phyloP scores from a whole-genome alignment of 2,329 filamentous ascomycete species.

The Coniella lustricola region DNA sequence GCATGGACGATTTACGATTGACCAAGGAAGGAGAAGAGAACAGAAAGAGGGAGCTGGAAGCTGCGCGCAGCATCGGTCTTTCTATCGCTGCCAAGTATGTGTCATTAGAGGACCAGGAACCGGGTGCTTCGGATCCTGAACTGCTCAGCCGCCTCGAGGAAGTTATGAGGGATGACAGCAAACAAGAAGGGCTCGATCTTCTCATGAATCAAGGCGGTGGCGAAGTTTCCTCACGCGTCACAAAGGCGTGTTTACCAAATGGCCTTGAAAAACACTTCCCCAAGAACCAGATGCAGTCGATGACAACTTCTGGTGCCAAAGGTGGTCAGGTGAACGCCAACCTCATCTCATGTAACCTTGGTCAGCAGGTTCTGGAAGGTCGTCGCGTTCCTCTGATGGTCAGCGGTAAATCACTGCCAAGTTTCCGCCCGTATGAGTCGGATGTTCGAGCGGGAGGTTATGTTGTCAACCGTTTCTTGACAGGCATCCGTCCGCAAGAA shows the following conservation, averaged over 20 bases:
- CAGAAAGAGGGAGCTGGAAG: slow-evolving; percentile 61
- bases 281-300: slow-evolving; percentile 96
- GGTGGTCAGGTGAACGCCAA: slow-evolving; percentile 91
- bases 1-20: slow-evolving; percentile 89
- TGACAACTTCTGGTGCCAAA: slow-evolving; percentile 96
- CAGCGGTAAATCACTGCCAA: slow-evolving; percentile 91
- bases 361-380: slow-evolving; percentile 93
- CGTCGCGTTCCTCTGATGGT: slow-evolving; percentile 95
- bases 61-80: slow-evolving; percentile 63
- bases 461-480: slow-evolving; percentile 93
- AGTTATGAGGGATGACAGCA: slow-evolving; percentile 81
- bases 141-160: slow-evolving; percentile 76
- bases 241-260: slow-evolving; percentile 68
- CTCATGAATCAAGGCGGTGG: slow-evolving; percentile 68
- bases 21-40: slow-evolving; percentile 70
- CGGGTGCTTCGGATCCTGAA: slow-evolving; percentile 59
- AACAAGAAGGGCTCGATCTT: slow-evolving; percentile 84
- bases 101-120: slow-evolving; percentile 61
- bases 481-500: slow-evolving; percentile 91
- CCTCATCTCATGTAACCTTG: slow-evolving; percentile 93
- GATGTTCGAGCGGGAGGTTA: slow-evolving; percentile 86
- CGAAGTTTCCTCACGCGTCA: slow-evolving; percentile 70
- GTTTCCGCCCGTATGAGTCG: slow-evolving; percentile 88
- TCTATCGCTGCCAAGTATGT: slow-evolving; percentile 84
- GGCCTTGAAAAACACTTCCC: slow-evolving; percentile 90